These are phyloP conservation scores for Syzygium oleosum DNA, from an alignment of 345 rosid genomes.

Conservation along the genomic window DNA sequence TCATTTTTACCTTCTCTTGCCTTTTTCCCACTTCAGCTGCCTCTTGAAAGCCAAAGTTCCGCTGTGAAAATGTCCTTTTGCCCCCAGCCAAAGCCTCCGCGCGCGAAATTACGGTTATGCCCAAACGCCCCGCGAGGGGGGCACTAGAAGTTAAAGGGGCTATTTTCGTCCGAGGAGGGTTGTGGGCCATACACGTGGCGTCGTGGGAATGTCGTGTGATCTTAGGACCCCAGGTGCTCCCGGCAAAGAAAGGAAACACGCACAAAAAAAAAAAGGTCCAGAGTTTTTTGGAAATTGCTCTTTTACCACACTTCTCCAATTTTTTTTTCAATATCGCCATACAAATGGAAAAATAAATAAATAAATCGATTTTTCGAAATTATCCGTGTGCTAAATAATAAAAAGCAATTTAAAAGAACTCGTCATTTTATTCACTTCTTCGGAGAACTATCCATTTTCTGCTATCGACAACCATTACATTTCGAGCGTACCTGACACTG, in stretches of 20 bases:
- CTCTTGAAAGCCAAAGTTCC: neutral
- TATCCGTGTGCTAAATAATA: neutral
- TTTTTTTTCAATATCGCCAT: neutral
- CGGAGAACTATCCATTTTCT: neutral
- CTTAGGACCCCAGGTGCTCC: neutral
- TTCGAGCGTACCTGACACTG: too few species aligned
- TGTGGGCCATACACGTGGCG: constrained; percentile 26
- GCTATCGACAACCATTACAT: too few species aligned
- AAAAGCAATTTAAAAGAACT: neutral
- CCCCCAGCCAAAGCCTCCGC: neutral
- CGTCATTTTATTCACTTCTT: neutral
- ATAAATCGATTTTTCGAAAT: neutral
- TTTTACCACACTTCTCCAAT: neutral
- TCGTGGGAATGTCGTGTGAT: neutral
- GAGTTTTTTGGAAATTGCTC: neutral
- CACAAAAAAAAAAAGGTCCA: too few species aligned
- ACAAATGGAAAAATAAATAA: neutral
- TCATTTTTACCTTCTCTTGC: neutral
- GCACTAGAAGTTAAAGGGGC: neutral
- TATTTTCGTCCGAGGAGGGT: neutral
- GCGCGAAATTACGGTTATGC: neutral
- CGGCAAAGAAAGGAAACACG: neutral
- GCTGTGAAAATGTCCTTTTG: neutral
- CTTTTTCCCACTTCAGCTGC: neutral
- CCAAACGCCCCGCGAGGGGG: neutral